These are phyloP conservation scores for Collybia sordida DNA, from an alignment of 768 basidiomycete species.

Conservation along the genomic window DNA sequence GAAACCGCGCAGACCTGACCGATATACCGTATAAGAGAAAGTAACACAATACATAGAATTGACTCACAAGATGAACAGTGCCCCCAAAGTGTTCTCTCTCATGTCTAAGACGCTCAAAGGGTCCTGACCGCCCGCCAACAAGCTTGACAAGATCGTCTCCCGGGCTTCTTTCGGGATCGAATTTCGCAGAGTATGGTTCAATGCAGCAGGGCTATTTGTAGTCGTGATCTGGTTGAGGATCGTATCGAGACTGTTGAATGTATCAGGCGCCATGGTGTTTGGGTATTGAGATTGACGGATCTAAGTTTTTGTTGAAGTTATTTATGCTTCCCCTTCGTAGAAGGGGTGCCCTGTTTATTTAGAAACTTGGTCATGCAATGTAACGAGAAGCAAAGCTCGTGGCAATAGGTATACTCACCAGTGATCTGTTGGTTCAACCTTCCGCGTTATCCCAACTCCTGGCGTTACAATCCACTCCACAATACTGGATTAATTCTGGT, in stretches of 20 bases:
- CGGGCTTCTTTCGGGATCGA: slow-evolving; percentile 56
- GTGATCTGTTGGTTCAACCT: too few species aligned
- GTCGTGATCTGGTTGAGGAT: slow-evolving; percentile 48
- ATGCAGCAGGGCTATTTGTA: slow-evolving; percentile 28
- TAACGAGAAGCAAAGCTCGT: too few species aligned
- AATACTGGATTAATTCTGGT: too few species aligned
- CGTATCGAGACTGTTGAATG: slow-evolving; percentile 27
- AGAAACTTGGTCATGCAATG: too few species aligned
- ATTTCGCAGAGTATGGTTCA: slow-evolving; percentile 45
- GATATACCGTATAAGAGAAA: not conserved
- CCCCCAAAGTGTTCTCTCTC: slow-evolving; percentile 57
- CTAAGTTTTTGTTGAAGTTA: too few species aligned
- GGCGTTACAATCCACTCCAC: too few species aligned
- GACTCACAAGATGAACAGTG: slow-evolving; percentile 72
- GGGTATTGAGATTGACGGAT: too few species aligned
- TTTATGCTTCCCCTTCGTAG: too few species aligned
- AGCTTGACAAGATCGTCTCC: slow-evolving; percentile 54
- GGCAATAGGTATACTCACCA: too few species aligned
- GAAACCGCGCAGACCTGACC: slow-evolving; percentile 59
- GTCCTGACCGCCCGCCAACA: slow-evolving; percentile 61
- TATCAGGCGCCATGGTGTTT: slow-evolving; percentile 1
- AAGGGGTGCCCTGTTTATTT: too few species aligned
- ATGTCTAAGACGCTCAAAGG: slow-evolving; percentile 62
- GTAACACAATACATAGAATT: not conserved
- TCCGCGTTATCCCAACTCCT: too few species aligned